Conservation (phyloP, 1,139 yeast species). For the Kodamaea derodonti region DNA sequence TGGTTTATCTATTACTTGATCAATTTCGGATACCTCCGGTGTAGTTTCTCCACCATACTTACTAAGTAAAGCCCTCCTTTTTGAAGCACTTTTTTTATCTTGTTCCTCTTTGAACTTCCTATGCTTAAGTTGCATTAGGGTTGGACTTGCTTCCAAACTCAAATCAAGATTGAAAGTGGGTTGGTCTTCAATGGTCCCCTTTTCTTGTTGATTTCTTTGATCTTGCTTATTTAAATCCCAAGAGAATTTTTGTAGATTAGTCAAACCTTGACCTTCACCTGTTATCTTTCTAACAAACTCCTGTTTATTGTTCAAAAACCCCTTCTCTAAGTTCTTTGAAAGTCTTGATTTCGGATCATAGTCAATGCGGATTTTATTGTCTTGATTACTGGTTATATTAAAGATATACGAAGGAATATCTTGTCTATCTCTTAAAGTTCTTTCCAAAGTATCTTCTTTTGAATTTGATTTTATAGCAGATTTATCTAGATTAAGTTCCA, state of each 20-base stretch:
- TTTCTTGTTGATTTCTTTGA: constrained; percentile 13
- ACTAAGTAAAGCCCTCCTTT: constrained; percentile 30
- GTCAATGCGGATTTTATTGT: constrained; percentile 23
- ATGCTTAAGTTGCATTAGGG: constrained; percentile 46
- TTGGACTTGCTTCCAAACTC: constrained; percentile 58
- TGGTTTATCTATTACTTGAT: too few species aligned
- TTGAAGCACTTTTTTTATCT: constrained; percentile 23
- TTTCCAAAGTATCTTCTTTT: constrained; percentile 34
- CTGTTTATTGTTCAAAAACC: constrained; percentile 45
- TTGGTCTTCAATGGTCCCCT: constrained; percentile 9
- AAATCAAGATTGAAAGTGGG: constrained; percentile 37
- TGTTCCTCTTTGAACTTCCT: constrained; percentile 28
- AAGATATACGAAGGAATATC: constrained; percentile 52
- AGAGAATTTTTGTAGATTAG: constrained; percentile 48
- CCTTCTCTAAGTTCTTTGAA: constrained; percentile 42
- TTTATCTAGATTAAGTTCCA: constrained; percentile 41
- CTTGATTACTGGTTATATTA: constrained; percentile 28
- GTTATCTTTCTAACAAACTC: constrained; percentile 51
- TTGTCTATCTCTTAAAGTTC: constrained; percentile 43
- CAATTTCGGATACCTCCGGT: too few species aligned
- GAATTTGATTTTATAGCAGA: constrained; percentile 25
- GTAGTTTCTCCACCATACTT: constrained; percentile 23
- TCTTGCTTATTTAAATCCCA: constrained; percentile 37
- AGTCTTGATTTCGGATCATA: constrained; percentile 60
- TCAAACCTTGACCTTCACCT: constrained; percentile 51